A percentile compares a stretch with the other conserved stretches of the same genome.
These are phyloP conservation scores for Ceratobasidium sp. DNA, from an alignment of 1,284 basidiomycete species.

Conservation along the genomic window DNA sequence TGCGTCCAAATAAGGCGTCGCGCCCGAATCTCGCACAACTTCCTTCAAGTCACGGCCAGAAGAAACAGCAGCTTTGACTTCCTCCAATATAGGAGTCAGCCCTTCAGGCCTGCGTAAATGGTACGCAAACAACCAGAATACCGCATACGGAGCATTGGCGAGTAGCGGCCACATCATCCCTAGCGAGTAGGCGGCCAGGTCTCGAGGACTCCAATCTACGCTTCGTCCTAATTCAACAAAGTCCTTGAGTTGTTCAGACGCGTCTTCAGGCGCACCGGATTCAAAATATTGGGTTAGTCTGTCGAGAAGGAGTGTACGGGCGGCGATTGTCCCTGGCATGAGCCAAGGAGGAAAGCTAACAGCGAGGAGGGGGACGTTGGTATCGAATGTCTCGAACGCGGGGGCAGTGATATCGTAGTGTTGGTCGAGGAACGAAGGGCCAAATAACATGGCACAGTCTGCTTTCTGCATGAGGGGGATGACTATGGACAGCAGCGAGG, in stretches of 20 bases:
- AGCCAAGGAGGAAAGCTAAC: slow-evolving; percentile 41
- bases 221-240: slow-evolving; percentile 40
- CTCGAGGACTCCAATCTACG: slow-evolving; percentile 41
- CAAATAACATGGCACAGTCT: slow-evolving; percentile 40
- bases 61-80: slow-evolving; percentile 41
- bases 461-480: slow-evolving; percentile 22
- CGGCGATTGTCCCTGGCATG: slow-evolving; percentile 37
- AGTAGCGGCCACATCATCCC: slow-evolving; percentile 44
- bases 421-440: slow-evolving; percentile 40
- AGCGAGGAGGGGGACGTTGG: slow-evolving; percentile 45
- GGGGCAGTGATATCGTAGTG: slow-evolving; percentile 14
- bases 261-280: slow-evolving; percentile 39
- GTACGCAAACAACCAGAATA: slow-evolving; percentile 44
- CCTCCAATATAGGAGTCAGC: slow-evolving; percentile 43
- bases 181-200: slow-evolving; percentile 41
- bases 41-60: slow-evolving; percentile 19
- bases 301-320: slow-evolving; percentile 39
- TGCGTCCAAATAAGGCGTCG: slow-evolving; percentile 31
- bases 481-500: neutral
- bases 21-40: slow-evolving; percentile 10
- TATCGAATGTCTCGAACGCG: slow-evolving; percentile 45
- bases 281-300: slow-evolving; percentile 43
- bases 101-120: slow-evolving; percentile 44
- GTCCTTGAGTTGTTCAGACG: slow-evolving; percentile 36
- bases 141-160: slow-evolving; percentile 46